Base-by-base conservation (phyloP, 2,329 filamentous ascomycete species). In the Sporothrix dimorphospora region DNA sequence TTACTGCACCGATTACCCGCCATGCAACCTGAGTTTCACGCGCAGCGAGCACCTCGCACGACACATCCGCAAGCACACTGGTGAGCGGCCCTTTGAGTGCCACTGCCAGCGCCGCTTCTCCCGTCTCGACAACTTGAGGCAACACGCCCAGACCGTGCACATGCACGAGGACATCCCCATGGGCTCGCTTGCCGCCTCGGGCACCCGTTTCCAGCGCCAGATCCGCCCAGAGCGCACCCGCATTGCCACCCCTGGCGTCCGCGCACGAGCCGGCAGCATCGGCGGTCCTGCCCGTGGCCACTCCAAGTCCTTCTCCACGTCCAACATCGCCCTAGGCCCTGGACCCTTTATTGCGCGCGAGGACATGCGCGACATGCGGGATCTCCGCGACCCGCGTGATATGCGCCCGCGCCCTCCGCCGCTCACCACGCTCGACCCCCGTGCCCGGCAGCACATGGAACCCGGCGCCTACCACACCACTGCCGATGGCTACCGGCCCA, bases 91-190 rank as follows among this genome's bases (percentile, higher is more conserved):
- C 0, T 99, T 98, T 78, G 92, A 97, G 81, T 99, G 96, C 77
- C 96, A 98, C 81, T 99, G 96, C 81, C 93, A 92, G 2, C 89
- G 96, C 68, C 89, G 94, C 71, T 99, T 99, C 80, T 98, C 96
- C 11, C 89, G 95, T 66, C 87, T 98, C 61, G 95, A 99, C 81
- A 99, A 99, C 79, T 84, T 99, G 69, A 90, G 96, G 73, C 96
- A 99, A 80, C 96, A 99, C 85, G 96, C 96, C 59, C 94, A 98
- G 81, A 98, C 96, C 0, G 96, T 99, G 0, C 96, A 99, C 80
- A 92, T 97, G 72, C 98, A 98, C 80, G 96, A 98, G 80, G 94
- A 98, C 72, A 99, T 99, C 45, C 96, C 96, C 3, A 90, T 91
- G 53, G 94, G 98, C 80, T 98, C 96, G 1, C 87, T 98, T 24